phyloP scores from a whole-genome alignment of 2,329 filamentous ascomycete genomes.

The Talaromyces verruculosus region DNA sequence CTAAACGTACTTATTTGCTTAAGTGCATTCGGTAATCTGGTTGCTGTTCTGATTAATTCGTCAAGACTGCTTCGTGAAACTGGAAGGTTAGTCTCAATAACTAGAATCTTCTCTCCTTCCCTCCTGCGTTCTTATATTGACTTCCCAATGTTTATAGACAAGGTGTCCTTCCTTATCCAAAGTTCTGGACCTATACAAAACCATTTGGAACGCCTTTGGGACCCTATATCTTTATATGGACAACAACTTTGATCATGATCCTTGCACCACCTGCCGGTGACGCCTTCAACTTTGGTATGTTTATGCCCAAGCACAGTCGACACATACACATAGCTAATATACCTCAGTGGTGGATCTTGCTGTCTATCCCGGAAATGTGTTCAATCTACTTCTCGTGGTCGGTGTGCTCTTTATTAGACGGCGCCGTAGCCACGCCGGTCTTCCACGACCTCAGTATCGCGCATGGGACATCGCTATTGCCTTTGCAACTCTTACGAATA shows the following conservation, averaged over 20 bases:
- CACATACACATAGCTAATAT: neutral
- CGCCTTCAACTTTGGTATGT: conserved; percentile 59
- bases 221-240: conserved; percentile 60
- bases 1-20: conserved; percentile 60
- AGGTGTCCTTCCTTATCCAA: conserved; percentile 61
- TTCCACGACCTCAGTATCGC: conserved; percentile 50
- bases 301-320: neutral
- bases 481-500: conserved; percentile 60
- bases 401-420: conserved; percentile 16
- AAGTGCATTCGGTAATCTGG: conserved; percentile 60
- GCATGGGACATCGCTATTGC: conserved; percentile 60
- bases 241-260: conserved; percentile 60
- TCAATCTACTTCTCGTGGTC: conserved; percentile 56
- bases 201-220: conserved; percentile 65
- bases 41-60: conserved; percentile 56
- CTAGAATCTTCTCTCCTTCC: neutral
- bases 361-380: conserved; percentile 60
- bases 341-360: conserved; percentile 57
- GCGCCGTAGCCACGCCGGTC: conserved; percentile 7
- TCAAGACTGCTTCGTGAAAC: conserved; percentile 62
- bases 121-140: neutral
- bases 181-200: conserved; percentile 62
- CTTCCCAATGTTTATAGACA: conserved; percentile 44
- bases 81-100: conserved; percentile 44
- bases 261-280: conserved; percentile 61